Evolutionary conservation across 1,284 basidiomycete species (phyloP).

Genomic region (Cryptococcus deneoformans): DNA sequence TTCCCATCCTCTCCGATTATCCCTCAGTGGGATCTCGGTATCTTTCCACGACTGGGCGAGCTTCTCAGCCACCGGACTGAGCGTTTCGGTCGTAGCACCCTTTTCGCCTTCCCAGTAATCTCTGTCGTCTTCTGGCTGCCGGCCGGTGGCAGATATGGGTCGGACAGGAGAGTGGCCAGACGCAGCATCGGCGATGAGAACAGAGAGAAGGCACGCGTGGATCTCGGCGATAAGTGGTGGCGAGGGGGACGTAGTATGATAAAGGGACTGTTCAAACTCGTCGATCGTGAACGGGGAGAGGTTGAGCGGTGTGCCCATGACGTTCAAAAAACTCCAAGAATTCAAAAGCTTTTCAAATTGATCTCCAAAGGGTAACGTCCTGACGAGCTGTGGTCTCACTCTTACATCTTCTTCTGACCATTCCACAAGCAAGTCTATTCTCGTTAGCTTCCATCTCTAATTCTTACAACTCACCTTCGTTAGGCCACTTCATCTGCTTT

Average conservation of each 20-base stretch:
- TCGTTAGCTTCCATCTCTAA: constrained; percentile 15
- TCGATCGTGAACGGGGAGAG: constrained; percentile 91
- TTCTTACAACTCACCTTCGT: constrained; percentile 52
- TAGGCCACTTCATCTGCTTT: constrained; percentile 72
- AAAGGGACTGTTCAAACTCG: constrained; percentile 84
- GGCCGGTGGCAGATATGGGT: constrained; percentile 30
- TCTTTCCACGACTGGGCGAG: constrained; percentile 31
- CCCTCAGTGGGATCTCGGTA: constrained; percentile 34
- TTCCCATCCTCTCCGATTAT: constrained; percentile 61
- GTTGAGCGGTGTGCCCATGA: constrained; percentile 83
- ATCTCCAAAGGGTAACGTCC: constrained; percentile 70
- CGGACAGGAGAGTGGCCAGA: constrained; percentile 30
- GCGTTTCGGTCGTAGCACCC: constrained; percentile 45
- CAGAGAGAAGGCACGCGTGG: constrained; percentile 84
- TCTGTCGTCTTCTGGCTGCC: constrained; percentile 27
- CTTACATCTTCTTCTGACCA: constrained; percentile 68
- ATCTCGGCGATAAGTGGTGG: constrained; percentile 73
- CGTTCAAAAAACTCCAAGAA: constrained; percentile 88
- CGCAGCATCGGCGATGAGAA: constrained; percentile 67
- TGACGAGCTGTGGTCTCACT: constrained; percentile 61
- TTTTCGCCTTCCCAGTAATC: constrained; percentile 48
- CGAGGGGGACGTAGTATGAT: constrained; percentile 69
- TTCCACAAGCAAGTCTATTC: constrained; percentile 73
- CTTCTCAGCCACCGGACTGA: constrained; percentile 34
- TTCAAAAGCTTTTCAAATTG: constrained; percentile 82